Conservation (phyloP, 257 asterid genomes). For the Phtheirospermum japonicum region DNA sequence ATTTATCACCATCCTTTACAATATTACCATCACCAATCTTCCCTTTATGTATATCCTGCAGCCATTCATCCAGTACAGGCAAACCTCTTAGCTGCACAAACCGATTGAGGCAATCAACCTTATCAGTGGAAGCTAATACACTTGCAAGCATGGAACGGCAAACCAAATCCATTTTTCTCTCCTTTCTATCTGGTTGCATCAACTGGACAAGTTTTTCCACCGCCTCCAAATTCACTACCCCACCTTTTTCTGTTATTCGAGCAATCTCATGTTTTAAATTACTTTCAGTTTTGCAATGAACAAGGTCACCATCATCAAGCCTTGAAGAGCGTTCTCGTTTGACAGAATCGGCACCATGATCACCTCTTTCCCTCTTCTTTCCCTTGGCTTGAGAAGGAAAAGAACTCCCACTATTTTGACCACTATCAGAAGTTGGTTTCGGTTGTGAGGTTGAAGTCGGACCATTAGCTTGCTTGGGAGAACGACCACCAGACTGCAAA, state of each 20-base stretch:
- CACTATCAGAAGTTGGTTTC: slow-evolving; percentile 51
- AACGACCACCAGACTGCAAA: slow-evolving; percentile 57
- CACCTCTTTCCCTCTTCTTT: slow-evolving; percentile 75
- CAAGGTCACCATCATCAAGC: slow-evolving; percentile 45
- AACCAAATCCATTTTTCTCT: slow-evolving; percentile 56
- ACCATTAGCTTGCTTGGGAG: slow-evolving; percentile 61
- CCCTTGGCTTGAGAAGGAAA: slow-evolving; percentile 58
- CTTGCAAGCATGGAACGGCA: slow-evolving; percentile 59
- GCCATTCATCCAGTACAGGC: slow-evolving; percentile 56
- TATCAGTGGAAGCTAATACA: slow-evolving; percentile 53
- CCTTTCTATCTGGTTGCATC: slow-evolving; percentile 52
- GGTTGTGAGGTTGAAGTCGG: slow-evolving; percentile 50
- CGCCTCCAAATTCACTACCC: slow-evolving; percentile 47
- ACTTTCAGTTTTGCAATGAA: slow-evolving; percentile 37
- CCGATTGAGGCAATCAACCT: slow-evolving; percentile 48
- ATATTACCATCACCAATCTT: slow-evolving; percentile 34
- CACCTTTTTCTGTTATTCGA: slow-evolving; percentile 29
- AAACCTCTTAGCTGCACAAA: slow-evolving; percentile 55
- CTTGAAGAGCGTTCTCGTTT: slow-evolving; percentile 56
- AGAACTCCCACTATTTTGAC: slow-evolving; percentile 47
- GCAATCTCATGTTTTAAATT: slow-evolving; percentile 52
- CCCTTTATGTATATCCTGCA: slow-evolving; percentile 54
- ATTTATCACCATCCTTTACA: slow-evolving; percentile 44
- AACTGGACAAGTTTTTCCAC: slow-evolving; percentile 68
- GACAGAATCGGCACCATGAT: slow-evolving; percentile 44